phyloP scores from a whole-genome alignment of 805 yeast species.

The Metschnikowia colocasiae region DNA sequence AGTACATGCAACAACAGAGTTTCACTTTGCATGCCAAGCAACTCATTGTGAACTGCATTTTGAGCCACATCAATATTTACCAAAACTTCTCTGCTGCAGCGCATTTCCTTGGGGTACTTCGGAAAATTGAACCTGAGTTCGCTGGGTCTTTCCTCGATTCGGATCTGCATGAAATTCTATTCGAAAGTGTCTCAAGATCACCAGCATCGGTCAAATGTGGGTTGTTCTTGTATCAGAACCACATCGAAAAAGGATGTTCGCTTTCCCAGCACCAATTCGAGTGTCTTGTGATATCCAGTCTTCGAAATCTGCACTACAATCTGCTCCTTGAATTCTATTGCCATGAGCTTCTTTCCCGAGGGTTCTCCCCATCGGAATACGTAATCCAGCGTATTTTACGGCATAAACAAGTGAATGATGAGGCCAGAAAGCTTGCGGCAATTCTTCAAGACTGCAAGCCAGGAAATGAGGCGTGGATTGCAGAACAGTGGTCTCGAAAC shows the following conservation, averaged over 20 bases:
- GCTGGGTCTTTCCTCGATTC: conserved; percentile 12
- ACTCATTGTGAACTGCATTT: conserved; percentile 33
- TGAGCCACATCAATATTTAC: conserved; percentile 32
- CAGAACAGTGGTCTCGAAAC: not conserved
- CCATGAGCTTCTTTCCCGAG: not conserved
- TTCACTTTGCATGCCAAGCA: conserved; percentile 13
- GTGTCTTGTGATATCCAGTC: conserved; percentile 19
- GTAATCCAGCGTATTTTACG: not conserved
- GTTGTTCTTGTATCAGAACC: conserved; percentile 20
- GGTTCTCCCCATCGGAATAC: not conserved
- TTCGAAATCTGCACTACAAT: conserved; percentile 9
- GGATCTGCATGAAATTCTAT: conserved; percentile 23
- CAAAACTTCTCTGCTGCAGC: conserved; percentile 35
- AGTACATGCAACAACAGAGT: conserved; percentile 15
- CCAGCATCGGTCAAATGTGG: conserved; percentile 29
- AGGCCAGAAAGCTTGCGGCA: not conserved
- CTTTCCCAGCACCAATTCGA: conserved; percentile 13
- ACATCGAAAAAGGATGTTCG: conserved; percentile 10
- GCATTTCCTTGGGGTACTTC: conserved; percentile 27
- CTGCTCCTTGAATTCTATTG: conserved; percentile 12
- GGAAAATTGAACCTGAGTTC: not conserved
- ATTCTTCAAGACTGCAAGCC: not conserved
- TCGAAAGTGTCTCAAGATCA: conserved; percentile 26
- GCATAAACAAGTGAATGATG: not conserved
- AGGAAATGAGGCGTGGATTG: not conserved